phyloP scores from a whole-genome alignment of 208 protist genomes.

The Leishmania aethiopica region DNA sequence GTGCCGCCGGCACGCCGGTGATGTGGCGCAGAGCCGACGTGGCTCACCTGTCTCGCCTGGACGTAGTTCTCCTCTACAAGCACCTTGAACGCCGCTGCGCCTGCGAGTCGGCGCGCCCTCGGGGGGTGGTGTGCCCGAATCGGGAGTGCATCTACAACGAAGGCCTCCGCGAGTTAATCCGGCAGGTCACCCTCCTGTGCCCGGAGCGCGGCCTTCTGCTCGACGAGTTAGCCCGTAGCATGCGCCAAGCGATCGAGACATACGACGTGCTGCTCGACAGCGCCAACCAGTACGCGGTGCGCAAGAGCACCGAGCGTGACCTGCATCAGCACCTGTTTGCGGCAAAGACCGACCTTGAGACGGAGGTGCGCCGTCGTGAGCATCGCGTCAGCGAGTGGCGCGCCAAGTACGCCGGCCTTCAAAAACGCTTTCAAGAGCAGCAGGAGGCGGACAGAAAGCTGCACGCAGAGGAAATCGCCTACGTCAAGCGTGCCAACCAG shows the following conservation, averaged over 20 bases:
- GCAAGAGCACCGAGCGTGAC: slow-evolving; percentile 89
- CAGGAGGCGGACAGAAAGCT: slow-evolving; percentile 60
- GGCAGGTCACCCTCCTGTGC: slow-evolving; percentile 85
- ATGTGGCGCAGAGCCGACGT: slow-evolving; percentile 30
- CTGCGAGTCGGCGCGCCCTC: slow-evolving; percentile 62
- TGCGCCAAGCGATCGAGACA: slow-evolving; percentile 72
- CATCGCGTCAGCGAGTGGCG: slow-evolving; percentile 86
- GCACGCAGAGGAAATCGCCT: slow-evolving; percentile 89
- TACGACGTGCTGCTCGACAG: slow-evolving; percentile 90
- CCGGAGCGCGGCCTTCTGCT: slow-evolving; percentile 88
- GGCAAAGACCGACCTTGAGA: slow-evolving; percentile 69
- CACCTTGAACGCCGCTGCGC: slow-evolving; percentile 69
- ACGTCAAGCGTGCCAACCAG: slow-evolving; percentile 83
- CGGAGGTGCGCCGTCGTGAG: slow-evolving; percentile 85
- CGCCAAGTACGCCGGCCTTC: slow-evolving; percentile 78
- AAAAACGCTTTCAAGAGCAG: slow-evolving; percentile 88
- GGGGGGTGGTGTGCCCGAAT: slow-evolving; percentile 69
- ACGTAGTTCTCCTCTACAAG: slow-evolving; percentile 76
- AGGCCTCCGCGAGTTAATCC: slow-evolving; percentile 80
- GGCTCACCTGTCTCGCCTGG: slow-evolving; percentile 64
- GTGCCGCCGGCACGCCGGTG: background rate
- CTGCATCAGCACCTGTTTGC: slow-evolving; percentile 65
- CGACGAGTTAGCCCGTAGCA: slow-evolving; percentile 56
- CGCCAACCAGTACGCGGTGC: slow-evolving; percentile 82
- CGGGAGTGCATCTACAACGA: slow-evolving; percentile 83